These are phyloP conservation scores for Castanospermum australe DNA, from an alignment of 306 rosid genomes.

Conservation along the genomic window DNA sequence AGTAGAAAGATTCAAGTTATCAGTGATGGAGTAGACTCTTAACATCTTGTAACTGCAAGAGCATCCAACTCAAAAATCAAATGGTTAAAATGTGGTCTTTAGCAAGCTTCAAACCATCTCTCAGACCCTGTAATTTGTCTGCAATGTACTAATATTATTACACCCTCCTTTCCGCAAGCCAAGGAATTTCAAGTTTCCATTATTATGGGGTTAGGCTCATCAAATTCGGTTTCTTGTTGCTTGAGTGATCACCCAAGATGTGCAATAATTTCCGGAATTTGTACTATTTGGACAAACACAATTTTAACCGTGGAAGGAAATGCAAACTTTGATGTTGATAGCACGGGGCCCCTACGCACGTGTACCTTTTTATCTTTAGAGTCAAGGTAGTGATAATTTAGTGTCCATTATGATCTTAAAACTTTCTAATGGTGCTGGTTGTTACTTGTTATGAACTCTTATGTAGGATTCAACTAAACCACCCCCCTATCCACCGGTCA, in stretches of 20 bases:
- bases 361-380: background rate
- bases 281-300: slow-evolving; percentile 2
- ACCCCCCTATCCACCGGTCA: slow-evolving; percentile 26
- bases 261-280: slow-evolving; percentile 50
- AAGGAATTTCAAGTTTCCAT: background rate
- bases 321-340: slow-evolving; percentile 27
- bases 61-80: background rate
- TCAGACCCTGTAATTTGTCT: background rate
- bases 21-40: background rate
- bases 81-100: background rate
- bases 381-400: background rate
- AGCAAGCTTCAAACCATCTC: background rate
- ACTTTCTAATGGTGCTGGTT: slow-evolving; percentile 18
- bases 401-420: slow-evolving; percentile 9
- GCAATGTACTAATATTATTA: background rate
- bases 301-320: background rate
- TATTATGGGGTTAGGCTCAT: slow-evolving; percentile 22
- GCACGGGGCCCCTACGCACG: slow-evolving; percentile 8
- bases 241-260: slow-evolving; percentile 26
- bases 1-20: background rate
- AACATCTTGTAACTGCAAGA: background rate
- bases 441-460: slow-evolving; percentile 42
- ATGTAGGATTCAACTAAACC: slow-evolving; percentile 49
- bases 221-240: slow-evolving; percentile 29
- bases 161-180: slow-evolving; percentile 12